Evolutionary conservation across 208 protist species (phyloP), one percentile per base, ranked within the genome.

Genomic region (Porcisia deanei): DNA sequence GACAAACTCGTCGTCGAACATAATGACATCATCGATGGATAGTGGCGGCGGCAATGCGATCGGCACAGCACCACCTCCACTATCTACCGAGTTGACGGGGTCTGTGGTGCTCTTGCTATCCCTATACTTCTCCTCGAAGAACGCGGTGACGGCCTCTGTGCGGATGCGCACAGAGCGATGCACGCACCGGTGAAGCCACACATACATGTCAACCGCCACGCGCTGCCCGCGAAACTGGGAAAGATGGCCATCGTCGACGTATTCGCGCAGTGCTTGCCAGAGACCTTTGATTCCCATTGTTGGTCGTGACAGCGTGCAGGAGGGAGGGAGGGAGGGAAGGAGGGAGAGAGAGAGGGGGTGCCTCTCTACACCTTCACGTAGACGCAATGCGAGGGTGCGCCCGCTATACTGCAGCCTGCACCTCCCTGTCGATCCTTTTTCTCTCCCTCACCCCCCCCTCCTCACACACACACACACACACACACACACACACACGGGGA

Each of bases 171-270:
- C 82, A 41, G 67, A 84, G n/a, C 80, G 76, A 22, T 85, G 79
- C 14, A 93, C 73, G 45, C 80, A 85, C 54, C 87, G 86, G 69
- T 97, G 93, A 12, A 97, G 81, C 91, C 93, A 97, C n/a, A 95
- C 90, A 82, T 97, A 97, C 88, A 94, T 97, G 79, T 97, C 93
- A 14, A 97, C 81, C n/a, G 85, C 90, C 14, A 97, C 87, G 5
- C 88, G 84, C 76, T 94, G 85, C 0, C 88, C 87, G 34, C 85
- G 81, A 64, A 97, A 97, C 71, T 94, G 88, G 34, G 81, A 85
- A 20, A 97, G 68, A 77, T 97, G 90, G 2, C 88, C 88, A 71
- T 87, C 83, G n/a, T 85, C 88, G n/a, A 86, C 85, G 47, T 92
- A 88, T 45, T 82, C 89, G 70, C 89, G 84, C 30, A 97, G 82